These are phyloP conservation scores for Macrolepiota fuliginosa DNA, from an alignment of 768 basidiomycete species.

Conservation along the genomic window DNA sequence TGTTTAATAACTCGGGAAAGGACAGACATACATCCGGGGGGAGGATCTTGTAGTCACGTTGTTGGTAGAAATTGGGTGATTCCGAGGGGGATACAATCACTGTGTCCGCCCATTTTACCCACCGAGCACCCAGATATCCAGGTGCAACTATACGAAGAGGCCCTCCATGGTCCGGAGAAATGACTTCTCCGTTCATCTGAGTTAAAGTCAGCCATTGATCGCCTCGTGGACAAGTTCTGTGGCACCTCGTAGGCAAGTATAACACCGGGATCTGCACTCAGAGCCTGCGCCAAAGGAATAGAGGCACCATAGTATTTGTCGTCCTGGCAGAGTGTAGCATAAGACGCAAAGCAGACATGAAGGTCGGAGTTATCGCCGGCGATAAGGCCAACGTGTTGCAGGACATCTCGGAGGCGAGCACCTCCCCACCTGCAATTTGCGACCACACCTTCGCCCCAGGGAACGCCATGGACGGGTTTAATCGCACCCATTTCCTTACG, in stretches of 20 bases:
- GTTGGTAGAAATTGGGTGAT: constrained; percentile 70
- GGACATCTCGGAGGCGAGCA: constrained; percentile 52
- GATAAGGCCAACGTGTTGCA: constrained; percentile 41
- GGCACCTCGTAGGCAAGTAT: constrained; percentile 61
- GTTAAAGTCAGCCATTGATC: constrained; percentile 3
- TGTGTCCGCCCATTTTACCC: constrained; percentile 75
- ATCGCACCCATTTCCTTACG: constrained; percentile 61
- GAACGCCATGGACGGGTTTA: constrained; percentile 57
- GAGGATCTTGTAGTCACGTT: constrained; percentile 67
- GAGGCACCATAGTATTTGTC: constrained; percentile 64
- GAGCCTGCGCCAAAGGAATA: constrained; percentile 50
- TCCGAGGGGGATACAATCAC: constrained; percentile 52
- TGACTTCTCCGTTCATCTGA: constrained; percentile 63
- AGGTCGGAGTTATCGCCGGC: constrained; percentile 22
- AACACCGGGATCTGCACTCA: constrained; percentile 46
- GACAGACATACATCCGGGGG: constrained; percentile 41
- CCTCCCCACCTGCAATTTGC: constrained; percentile 71
- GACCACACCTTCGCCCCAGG: constrained; percentile 68
- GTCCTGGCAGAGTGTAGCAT: constrained; percentile 59
- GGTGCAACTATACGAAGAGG: constrained; percentile 69
- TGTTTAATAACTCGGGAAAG: background rate
- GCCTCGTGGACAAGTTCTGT: background rate
- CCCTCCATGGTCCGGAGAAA: constrained; percentile 61
- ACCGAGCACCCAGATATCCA: constrained; percentile 65
- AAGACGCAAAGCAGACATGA: constrained; percentile 62